These are phyloP conservation scores for Vigna radiata DNA, from an alignment of 306 rosid species.

Conservation along the genomic window DNA sequence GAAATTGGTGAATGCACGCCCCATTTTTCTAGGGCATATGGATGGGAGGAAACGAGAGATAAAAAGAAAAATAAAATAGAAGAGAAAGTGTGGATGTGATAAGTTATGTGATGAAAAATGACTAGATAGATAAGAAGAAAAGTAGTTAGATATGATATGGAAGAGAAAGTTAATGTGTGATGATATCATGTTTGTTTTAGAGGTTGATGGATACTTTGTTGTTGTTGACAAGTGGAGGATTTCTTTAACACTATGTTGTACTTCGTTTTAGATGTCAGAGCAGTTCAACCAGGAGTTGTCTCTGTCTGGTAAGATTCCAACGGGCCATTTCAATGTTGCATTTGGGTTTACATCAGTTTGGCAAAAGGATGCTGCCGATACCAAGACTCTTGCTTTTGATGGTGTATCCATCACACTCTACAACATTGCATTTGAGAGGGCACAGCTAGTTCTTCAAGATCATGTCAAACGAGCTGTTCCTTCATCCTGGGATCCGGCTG, in stretches of 20 bases:
- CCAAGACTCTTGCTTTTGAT: slow-evolving; percentile 80
- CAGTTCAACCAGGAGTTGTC: slow-evolving; percentile 82
- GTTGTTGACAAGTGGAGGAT: background rate
- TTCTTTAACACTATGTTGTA: background rate
- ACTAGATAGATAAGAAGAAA: background rate
- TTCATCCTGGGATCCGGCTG: slow-evolving; percentile 86
- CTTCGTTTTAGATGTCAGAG: slow-evolving; percentile 76
- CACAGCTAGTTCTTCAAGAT: slow-evolving; percentile 67
- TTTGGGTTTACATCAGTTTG: slow-evolving; percentile 75
- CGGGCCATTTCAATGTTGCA: slow-evolving; percentile 81
- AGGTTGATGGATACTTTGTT: background rate
- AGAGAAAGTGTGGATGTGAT: background rate
- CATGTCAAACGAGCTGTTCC: slow-evolving; percentile 81
- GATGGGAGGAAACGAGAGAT: background rate
- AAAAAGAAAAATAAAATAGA: background rate
- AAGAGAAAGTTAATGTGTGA: background rate
- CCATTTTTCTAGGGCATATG: background rate
- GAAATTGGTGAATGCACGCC: background rate
- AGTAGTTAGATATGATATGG: background rate
- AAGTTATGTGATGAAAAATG: background rate
- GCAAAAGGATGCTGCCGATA: slow-evolving; percentile 89
- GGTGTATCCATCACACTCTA: slow-evolving; percentile 75
- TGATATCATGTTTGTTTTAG: background rate
- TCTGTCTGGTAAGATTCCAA: slow-evolving; percentile 81
- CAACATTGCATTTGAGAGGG: slow-evolving; percentile 72